Base-by-base conservation (phyloP, 1,139 yeast species). In the Diutina catenulata region DNA sequence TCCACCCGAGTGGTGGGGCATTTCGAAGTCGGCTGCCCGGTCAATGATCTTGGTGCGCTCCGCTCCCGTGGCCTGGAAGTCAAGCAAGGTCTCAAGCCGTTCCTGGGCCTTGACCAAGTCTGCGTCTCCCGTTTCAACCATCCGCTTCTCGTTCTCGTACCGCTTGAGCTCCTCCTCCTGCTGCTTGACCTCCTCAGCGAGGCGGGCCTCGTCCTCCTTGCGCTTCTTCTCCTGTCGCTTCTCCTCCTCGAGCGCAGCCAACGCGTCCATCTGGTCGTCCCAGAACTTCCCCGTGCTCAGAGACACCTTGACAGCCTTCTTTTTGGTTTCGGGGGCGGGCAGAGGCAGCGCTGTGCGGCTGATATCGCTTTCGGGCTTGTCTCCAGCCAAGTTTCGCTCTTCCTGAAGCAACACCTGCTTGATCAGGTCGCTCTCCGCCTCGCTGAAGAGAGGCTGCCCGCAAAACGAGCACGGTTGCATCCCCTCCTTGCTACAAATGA, bases 1-100 rank as follows among this genome's bases (percentile, higher is more conserved):
- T 2, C 73, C 60, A 4, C 61, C 50, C 1, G 62, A 59, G 0
- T 71, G 60, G 4, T 68, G 55, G 0, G 77, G 76, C 36, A 70
- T 44, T 38, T 81, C 93, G 52, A 78, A 91, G 53, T 93, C 98
- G 5, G 95, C 76, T 0, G 94, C 96, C 51, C 86, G 81, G 52
- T 93, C 99, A 33, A 93, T 88, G 45, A 93, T 87, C 49, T 74
- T 77, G 0, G 97, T 91, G 53, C 98, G 68, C 52, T 86, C 93
- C 1, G 88, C 87, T 5, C 94, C 83, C 8, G 91, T 76, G 2
- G 74, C 86, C 53, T 93, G 98, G 55, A 78, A 91, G 43, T 76
- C 72, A 37, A 93, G 62, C 37, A 93, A 61, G 21, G 76, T 79
- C 33, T 82, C 81, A 36, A 91, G 61, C 40, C 88, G 63, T 37